These are phyloP conservation scores for Mycena belliarum DNA, from an alignment of 768 basidiomycete genomes.

Conservation along the genomic window DNA sequence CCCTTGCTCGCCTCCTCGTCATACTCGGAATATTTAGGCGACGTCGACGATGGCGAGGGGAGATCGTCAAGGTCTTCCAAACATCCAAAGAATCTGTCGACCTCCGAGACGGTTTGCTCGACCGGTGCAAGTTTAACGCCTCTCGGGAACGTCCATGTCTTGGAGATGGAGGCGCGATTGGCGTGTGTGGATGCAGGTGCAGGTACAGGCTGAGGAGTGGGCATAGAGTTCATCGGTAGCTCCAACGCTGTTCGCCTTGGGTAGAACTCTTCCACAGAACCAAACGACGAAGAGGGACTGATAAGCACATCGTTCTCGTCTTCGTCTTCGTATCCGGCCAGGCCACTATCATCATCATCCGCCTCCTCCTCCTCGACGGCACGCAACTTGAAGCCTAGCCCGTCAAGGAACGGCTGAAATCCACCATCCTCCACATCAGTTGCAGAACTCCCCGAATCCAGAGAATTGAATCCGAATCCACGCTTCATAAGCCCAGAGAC, in stretches of 20 bases:
- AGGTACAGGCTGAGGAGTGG: constrained; percentile 27
- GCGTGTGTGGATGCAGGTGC: constrained; percentile 30
- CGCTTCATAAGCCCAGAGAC: constrained; percentile 35
- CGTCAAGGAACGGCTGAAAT: constrained; percentile 26
- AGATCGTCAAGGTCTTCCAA: constrained; percentile 54
- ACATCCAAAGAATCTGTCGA: constrained; percentile 80
- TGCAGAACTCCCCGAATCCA: constrained; percentile 64
- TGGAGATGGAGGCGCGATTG: constrained; percentile 51
- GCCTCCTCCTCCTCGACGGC: constrained; percentile 57
- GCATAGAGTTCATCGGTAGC: constrained; percentile 11
- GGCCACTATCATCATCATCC: constrained; percentile 58
- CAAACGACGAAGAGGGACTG: constrained; percentile 54
- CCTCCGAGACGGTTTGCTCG: constrained; percentile 42
- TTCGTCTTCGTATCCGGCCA: constrained; percentile 72
- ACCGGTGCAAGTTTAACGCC: constrained; percentile 23
- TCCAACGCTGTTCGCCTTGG: constrained; percentile 28
- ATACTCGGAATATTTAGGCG: constrained; percentile 43
- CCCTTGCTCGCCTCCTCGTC: constrained; percentile 59
- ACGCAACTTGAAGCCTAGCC: constrained; percentile 51
- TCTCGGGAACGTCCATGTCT: constrained; percentile 68
- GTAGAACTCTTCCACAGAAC: constrained; percentile 51
- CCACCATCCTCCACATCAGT: constrained; percentile 71
- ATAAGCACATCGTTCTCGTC: constrained; percentile 56
- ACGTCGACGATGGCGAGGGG: constrained; percentile 47
- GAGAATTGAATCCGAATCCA: constrained; percentile 56